A percentile compares a stretch with the other conserved stretches of the same genome.
These are phyloP conservation scores for Tuber magnatum DNA, from an alignment of 495 filamentous ascomycete genomes.

Conservation along the genomic window DNA sequence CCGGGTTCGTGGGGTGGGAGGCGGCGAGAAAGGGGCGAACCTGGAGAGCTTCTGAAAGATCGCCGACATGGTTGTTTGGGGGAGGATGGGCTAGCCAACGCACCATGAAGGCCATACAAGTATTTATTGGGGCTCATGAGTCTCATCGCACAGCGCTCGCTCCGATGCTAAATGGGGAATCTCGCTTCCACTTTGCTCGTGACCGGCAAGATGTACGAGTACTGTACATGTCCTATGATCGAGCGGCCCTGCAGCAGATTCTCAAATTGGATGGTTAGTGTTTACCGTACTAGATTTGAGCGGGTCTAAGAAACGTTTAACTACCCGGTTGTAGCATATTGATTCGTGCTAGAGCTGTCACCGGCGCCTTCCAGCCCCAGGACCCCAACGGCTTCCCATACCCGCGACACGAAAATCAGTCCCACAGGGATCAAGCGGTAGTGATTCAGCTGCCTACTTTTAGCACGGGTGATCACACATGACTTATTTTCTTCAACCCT, in stretches of 20 bases:
- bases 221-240: neutral
- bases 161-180: neutral
- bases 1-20: neutral
- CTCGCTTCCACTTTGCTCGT: neutral
- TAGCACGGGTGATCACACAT: neutral
- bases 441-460: neutral
- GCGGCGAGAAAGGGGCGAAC: neutral
- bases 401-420: neutral
- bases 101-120: neutral
- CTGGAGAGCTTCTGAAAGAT: neutral
- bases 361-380: neutral
- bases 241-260: neutral
- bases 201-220: neutral
- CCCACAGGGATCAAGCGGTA: neutral
- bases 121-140: too few species aligned
- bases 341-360: neutral
- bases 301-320: neutral
- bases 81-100: neutral
- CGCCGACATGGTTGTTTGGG: neutral
- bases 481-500: neutral
- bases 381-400: neutral
- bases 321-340: neutral
- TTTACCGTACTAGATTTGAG: neutral
- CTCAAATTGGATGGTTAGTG: too few species aligned
- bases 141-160: neutral